phyloP scores from a whole-genome alignment of 805 yeast genomes.

The Cyberlindnera galapagoensis region DNA sequence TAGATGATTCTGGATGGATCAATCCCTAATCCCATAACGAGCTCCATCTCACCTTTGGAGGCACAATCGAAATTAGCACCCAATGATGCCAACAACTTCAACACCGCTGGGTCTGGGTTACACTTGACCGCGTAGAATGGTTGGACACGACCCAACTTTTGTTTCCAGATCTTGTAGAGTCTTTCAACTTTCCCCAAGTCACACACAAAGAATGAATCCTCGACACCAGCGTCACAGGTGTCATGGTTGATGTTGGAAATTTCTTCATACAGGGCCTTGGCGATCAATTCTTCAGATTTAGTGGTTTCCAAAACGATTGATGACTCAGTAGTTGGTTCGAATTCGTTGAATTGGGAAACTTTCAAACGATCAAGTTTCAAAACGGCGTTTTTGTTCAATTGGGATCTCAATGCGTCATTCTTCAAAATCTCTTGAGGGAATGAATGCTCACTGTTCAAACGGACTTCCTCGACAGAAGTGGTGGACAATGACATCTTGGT shows the following conservation, averaged over 20 bases:
- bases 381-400: constrained; percentile 8
- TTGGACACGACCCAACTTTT: constrained; percentile 60
- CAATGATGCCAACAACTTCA: constrained; percentile 47
- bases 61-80: constrained; percentile 93
- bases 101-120: constrained; percentile 63
- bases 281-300: constrained; percentile 29
- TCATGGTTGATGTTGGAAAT: constrained; percentile 44
- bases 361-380: constrained; percentile 8
- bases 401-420: constrained; percentile 8
- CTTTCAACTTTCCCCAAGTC: constrained; percentile 70
- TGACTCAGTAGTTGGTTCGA: background rate
- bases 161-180: constrained; percentile 57
- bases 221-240: constrained; percentile 65
- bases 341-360: constrained; percentile 1
- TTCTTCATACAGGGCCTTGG: constrained; percentile 33
- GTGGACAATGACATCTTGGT: constrained; percentile 17
- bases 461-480: constrained; percentile 6
- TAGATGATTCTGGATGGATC: constrained; percentile 66
- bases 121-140: constrained; percentile 97
- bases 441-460: background rate
- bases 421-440: constrained; percentile 1
- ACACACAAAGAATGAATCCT: constrained; percentile 83
- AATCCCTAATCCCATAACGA: constrained; percentile 55
- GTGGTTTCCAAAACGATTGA: constrained; percentile 22
- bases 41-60: constrained; percentile 74